These are phyloP conservation scores for Stagonosporopsis tanaceti DNA, from an alignment of 2,329 filamentous ascomycete species.

Conservation along the genomic window DNA sequence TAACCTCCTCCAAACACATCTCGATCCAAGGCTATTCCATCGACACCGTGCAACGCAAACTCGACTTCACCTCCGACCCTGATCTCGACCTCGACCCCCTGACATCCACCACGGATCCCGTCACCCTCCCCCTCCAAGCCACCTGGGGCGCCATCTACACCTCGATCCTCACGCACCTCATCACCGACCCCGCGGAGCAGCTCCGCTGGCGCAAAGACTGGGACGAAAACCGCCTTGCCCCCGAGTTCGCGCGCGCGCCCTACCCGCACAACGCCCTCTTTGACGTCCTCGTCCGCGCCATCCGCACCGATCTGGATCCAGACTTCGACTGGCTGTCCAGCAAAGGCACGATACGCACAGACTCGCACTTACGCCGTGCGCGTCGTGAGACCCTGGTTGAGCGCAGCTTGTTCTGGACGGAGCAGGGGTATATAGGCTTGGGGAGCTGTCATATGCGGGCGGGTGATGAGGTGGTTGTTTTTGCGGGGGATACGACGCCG, in stretches of 20 bases:
- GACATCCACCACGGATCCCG: not conserved
- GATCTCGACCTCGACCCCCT: constrained; percentile 1
- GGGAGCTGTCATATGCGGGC: constrained; percentile 6
- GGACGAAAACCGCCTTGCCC: constrained; percentile 9
- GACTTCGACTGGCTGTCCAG: constrained; percentile 14
- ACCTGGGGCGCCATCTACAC: constrained; percentile 20
- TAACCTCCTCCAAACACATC: not conserved
- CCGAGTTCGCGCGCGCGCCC: constrained; percentile 3
- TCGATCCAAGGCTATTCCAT: constrained; percentile 6
- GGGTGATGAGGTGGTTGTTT: constrained; percentile 12
- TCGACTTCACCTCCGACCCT: constrained; percentile 8
- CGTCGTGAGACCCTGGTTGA: constrained; percentile 10
- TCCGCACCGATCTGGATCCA: constrained; percentile 11
- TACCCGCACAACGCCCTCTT: constrained; percentile 14
- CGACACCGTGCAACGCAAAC: constrained; percentile 8
- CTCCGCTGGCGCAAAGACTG: constrained; percentile 13
- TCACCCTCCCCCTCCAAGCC: constrained; percentile 3
- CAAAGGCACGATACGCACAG: constrained; percentile 12
- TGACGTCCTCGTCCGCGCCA: constrained; percentile 5
- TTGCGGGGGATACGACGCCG: constrained; percentile 15
- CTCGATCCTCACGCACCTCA: constrained; percentile 4
- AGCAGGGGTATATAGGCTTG: constrained; percentile 11
- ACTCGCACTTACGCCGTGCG: constrained; percentile 13
- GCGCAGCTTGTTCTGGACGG: constrained; percentile 12
- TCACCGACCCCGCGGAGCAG: not conserved